These are phyloP conservation scores for Didymella pomorum DNA, from an alignment of 2,329 filamentous ascomycete species.

Conservation along the genomic window DNA sequence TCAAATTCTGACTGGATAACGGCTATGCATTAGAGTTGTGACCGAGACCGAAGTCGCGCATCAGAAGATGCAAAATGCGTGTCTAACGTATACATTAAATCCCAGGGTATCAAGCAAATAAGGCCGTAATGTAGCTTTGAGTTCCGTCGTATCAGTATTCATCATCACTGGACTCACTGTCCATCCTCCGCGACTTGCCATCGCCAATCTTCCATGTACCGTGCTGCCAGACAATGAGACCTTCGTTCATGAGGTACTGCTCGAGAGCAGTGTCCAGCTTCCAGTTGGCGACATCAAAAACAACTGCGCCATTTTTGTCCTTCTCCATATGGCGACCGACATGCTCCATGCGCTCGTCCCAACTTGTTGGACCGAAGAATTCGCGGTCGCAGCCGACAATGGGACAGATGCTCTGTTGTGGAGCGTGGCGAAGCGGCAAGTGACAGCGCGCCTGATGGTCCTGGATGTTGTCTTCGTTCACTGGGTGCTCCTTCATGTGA, in stretches of 20 bases:
- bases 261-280: slow-evolving; percentile 42
- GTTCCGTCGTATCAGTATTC: neutral
- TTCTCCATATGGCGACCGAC: slow-evolving; percentile 80
- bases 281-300: slow-evolving; percentile 37
- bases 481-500: slow-evolving; percentile 54
- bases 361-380: slow-evolving; percentile 71
- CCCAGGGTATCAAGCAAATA: too few species aligned
- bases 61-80: too few species aligned
- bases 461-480: slow-evolving; percentile 63
- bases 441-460: slow-evolving; percentile 67
- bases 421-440: slow-evolving; percentile 67
- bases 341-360: slow-evolving; percentile 89
- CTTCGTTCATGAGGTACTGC: slow-evolving; percentile 51
- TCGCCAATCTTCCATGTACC: slow-evolving; percentile 47
- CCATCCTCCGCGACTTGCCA: slow-evolving; percentile 31
- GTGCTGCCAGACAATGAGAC: slow-evolving; percentile 44
- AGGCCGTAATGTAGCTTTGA: too few species aligned
- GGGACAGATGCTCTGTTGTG: slow-evolving; percentile 68
- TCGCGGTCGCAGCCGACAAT: slow-evolving; percentile 64
- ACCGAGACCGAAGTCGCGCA: too few species aligned
- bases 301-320: slow-evolving; percentile 43
- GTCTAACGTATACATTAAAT: too few species aligned
- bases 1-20: too few species aligned
- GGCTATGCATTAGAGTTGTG: too few species aligned
- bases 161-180: slow-evolving; percentile 9